Base-by-base conservation (phyloP, 75 land plant species). In the Pinus taeda region DNA sequence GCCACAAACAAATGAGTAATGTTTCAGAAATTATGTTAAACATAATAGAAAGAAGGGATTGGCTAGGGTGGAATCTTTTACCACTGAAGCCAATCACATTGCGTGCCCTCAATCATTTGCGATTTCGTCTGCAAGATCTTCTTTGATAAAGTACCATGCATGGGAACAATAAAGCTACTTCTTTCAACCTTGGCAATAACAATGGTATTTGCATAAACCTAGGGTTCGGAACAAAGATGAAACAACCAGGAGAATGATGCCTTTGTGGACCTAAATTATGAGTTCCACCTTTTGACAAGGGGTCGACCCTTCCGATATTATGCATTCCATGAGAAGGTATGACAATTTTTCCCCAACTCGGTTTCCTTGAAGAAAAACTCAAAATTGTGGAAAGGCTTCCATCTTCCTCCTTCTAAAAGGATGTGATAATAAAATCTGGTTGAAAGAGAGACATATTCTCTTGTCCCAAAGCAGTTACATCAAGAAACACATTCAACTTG, bases 111-210 rank as follows among this genome's bases (percentile, higher is more conserved):
- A 33, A 33, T 26, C 26, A 26, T 26, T 26, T 26, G 26, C 26
- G 1, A 26, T 26, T 30, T 30, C 1, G 33, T 30, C 33, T 33
- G 33, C 33, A 33, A 33, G 33, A 33, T 33, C 33, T 0, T 33
- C 33, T 90, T 88, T 13, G 76, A 77, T 74, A 86, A 37, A 39
- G 89, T 86, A 3, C 85, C 87, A 80, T 90, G 93, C 57, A 87
- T 83, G 14, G 90, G 83, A 74, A 89, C 89, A 69, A 86, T 83
- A 86, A 85, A 87, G 17, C 93, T 91, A 79, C 83, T 86, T 71
- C 87, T 87, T 83, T 89, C 91, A 53, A 85, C 85, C 59, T 90
- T 90, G 61, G 93, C 93, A 76, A 84, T 81, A 14, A 85, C 83
- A 75, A 91, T 82, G n/a, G 83, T 84, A 85, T 89, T 85, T 65